A percentile compares a stretch with the other conserved stretches of the same genome.
These are phyloP conservation scores for Didymosphaeria variabile DNA, from an alignment of 2,329 filamentous ascomycete genomes.

Conservation along the genomic window DNA sequence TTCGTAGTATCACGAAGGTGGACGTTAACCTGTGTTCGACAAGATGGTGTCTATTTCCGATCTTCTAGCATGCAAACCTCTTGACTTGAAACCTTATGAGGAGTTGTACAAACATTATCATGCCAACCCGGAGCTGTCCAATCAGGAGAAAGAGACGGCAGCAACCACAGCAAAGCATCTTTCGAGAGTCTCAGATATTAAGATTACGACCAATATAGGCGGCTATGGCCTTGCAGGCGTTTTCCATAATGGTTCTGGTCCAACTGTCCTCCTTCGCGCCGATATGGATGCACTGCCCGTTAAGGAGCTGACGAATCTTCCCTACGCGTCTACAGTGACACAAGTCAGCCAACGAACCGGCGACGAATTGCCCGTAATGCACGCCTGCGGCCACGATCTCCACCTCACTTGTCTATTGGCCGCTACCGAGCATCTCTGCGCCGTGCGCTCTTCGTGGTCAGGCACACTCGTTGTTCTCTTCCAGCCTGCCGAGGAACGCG, in stretches of 20 bases:
- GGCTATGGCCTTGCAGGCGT: slow-evolving; percentile 67
- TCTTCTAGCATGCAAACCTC: not conserved
- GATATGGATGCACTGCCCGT: slow-evolving; percentile 71
- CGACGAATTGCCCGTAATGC: slow-evolving; percentile 67
- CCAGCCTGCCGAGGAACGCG: slow-evolving; percentile 73
- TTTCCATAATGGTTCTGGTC: slow-evolving; percentile 64
- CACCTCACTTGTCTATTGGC: slow-evolving; percentile 69
- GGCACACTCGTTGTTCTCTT: slow-evolving; percentile 72
- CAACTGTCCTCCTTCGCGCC: slow-evolving; percentile 66
- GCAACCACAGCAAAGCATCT: slow-evolving; percentile 41
- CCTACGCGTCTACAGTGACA: slow-evolving; percentile 62
- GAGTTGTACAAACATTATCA: slow-evolving; percentile 50
- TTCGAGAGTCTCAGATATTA: slow-evolving; percentile 45
- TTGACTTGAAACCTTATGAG: slow-evolving; percentile 39
- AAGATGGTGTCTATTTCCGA: not conserved
- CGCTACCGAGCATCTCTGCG: slow-evolving; percentile 61
- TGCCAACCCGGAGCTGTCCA: slow-evolving; percentile 47
- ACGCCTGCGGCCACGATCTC: slow-evolving; percentile 72
- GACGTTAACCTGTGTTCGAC: not conserved
- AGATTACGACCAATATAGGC: slow-evolving; percentile 63
- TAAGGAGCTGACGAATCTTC: slow-evolving; percentile 63
- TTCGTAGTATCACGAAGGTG: not conserved
- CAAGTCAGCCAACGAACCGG: slow-evolving; percentile 58
- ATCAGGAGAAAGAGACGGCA: slow-evolving; percentile 46
- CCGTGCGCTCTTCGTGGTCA: slow-evolving; percentile 60